Percentiles rank a stretch among this genome's conserved stretches.
Conservation (phyloP, 2,329 filamentous ascomycete genomes). For the Fusarium sp. region DNA sequence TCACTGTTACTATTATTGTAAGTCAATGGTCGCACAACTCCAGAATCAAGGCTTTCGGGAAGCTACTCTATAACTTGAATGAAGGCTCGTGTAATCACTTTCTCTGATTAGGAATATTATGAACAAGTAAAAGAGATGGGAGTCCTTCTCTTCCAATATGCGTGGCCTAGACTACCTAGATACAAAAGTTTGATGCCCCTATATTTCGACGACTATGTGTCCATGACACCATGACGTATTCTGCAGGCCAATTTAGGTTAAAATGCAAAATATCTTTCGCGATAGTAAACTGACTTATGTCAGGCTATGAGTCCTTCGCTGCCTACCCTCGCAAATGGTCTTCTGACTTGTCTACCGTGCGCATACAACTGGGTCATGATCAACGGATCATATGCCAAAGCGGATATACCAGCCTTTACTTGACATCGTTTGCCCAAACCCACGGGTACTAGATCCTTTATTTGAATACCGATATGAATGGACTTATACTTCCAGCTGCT, state of each 20-base stretch:
- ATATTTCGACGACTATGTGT: not conserved
- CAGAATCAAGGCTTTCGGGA: not conserved
- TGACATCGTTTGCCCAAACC: not conserved
- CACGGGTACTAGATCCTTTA: no score
- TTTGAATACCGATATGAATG: not conserved
- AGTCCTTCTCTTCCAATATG: not conserved
- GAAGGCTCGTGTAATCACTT: rapidly evolving
- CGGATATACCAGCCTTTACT: not conserved
- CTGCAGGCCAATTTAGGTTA: not conserved
- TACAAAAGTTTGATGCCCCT: not conserved
- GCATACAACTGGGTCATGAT: not conserved
- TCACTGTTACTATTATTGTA: not conserved
- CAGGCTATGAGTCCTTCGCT: not conserved
- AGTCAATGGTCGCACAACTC: not conserved
- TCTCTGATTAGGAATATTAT: not conserved
- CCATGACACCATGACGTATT: not conserved
- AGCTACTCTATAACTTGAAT: not conserved
- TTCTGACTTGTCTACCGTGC: not conserved
- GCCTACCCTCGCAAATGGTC: not conserved
- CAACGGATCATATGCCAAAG: not conserved
- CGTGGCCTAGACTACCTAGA: not conserved
- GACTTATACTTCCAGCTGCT: not conserved
- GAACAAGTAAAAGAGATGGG: not conserved
- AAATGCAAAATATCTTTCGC: not conserved
- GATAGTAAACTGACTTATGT: not conserved